These are phyloP conservation scores for Saitozyma sp. DNA, from an alignment of 768 basidiomycete genomes.

Conservation along the genomic window DNA sequence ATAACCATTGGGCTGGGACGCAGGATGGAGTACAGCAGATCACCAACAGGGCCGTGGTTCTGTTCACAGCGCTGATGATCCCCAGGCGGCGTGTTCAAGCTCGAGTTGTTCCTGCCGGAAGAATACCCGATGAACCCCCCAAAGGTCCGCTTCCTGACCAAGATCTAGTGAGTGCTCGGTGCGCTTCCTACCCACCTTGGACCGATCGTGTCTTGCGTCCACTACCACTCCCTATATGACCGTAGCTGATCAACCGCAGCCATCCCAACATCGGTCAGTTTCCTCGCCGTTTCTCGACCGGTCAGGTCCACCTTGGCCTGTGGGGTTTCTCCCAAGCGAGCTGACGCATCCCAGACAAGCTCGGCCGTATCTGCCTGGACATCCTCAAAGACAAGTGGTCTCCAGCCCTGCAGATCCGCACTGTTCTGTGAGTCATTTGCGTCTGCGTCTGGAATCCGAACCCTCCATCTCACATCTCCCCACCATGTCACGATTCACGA, in stretches of 20 bases:
- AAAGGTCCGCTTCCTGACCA: conserved; percentile 94
- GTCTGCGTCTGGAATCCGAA: neutral
- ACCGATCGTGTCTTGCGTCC: neutral
- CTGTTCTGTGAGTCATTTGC: conserved; percentile 67
- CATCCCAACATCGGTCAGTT: conserved; percentile 96
- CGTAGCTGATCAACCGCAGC: conserved; percentile 27
- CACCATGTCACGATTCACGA: neutral
- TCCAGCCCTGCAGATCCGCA: conserved; percentile 96
- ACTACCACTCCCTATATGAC: neutral
- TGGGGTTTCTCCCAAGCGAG: neutral
- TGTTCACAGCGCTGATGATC: neutral
- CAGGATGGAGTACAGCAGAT: too few species aligned
- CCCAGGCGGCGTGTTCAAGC: conserved; percentile 83
- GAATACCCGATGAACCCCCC: conserved; percentile 99
- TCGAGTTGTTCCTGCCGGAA: conserved; percentile 97
- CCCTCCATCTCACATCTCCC: neutral
- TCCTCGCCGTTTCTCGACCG: neutral
- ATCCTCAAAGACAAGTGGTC: conserved; percentile 99
- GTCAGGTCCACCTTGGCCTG: neutral
- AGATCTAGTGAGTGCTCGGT: conserved; percentile 66
- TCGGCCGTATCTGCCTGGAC: conserved; percentile 96
- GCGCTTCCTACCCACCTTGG: neutral
- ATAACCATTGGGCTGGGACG: too few species aligned
- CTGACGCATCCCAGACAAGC: conserved; percentile 68
- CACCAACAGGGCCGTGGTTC: too few species aligned